Evolutionary conservation across 1,139 yeast genomes (phyloP).

Genomic region (Protomyces inundatus): DNA sequence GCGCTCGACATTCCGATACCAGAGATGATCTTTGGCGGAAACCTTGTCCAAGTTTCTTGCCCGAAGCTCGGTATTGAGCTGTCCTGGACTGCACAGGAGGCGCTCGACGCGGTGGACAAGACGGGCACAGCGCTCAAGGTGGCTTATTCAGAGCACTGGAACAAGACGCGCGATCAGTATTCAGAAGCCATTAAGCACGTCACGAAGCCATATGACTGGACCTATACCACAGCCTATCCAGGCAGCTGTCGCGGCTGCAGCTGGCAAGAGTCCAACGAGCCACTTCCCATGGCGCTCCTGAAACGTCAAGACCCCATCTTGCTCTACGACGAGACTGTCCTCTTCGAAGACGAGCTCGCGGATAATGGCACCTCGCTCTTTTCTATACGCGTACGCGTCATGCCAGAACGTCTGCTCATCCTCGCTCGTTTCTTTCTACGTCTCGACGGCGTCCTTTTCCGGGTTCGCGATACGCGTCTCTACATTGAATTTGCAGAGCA

Average conservation of each 20-base stretch:
- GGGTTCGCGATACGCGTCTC: slow-evolving; percentile 78
- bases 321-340: slow-evolving; percentile 78
- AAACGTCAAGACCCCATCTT: slow-evolving; percentile 76
- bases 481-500: slow-evolving; percentile 70
- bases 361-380: slow-evolving; percentile 87
- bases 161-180: slow-evolving; percentile 35
- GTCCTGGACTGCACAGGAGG: slow-evolving; percentile 71
- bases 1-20: slow-evolving; percentile 76
- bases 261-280: slow-evolving; percentile 34
- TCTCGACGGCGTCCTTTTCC: slow-evolving; percentile 80
- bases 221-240: slow-evolving; percentile 72
- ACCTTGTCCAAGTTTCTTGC: slow-evolving; percentile 53
- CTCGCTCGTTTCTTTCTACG: slow-evolving; percentile 75
- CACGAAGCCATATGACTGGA: slow-evolving; percentile 91
- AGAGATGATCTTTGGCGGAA: slow-evolving; percentile 97
- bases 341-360: slow-evolving; percentile 91
- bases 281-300: slow-evolving; percentile 65
- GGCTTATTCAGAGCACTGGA: slow-evolving; percentile 66
- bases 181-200: slow-evolving; percentile 49
- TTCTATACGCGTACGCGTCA: slow-evolving; percentile 76
- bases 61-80: slow-evolving; percentile 45
- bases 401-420: slow-evolving; percentile 72
- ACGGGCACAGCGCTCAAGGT: slow-evolving; percentile 57
- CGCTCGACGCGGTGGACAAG: slow-evolving; percentile 60
- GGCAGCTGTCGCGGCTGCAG: slow-evolving; percentile 47